A percentile compares a stretch with the other conserved stretches of the same genome.
These are phyloP conservation scores for Leccinum fallax DNA, from an alignment of 1,284 basidiomycete genomes.

Conservation along the genomic window DNA sequence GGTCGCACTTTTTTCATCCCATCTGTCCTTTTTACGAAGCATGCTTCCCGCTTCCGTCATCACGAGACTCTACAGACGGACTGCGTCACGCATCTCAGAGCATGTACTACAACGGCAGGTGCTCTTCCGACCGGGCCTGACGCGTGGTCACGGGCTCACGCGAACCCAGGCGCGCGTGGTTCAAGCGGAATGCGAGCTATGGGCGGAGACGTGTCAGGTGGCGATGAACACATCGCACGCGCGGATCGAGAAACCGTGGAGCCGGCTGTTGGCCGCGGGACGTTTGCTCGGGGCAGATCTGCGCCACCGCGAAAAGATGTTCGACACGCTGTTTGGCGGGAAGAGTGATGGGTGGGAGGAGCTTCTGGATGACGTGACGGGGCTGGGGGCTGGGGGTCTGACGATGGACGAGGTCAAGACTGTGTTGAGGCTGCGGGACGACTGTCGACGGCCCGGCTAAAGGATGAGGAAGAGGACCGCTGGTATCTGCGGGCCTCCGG, in stretches of 20 bases:
- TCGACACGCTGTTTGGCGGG: constrained; percentile 21
- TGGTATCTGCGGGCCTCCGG: not conserved
- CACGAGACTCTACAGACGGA: constrained; percentile 68
- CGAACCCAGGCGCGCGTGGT: constrained; percentile 55
- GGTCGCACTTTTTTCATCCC: constrained; percentile 72
- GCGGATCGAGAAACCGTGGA: constrained; percentile 73
- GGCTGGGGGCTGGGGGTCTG: constrained; percentile 28
- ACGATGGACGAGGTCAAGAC: constrained; percentile 30
- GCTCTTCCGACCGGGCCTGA: constrained; percentile 72
- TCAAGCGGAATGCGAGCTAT: constrained; percentile 71
- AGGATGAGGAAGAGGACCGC: not conserved
- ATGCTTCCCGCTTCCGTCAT: constrained; percentile 58
- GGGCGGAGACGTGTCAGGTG: constrained; percentile 72
- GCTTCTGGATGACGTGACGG: constrained; percentile 27
- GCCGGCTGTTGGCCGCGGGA: constrained; percentile 65
- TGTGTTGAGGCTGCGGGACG: constrained; percentile 33
- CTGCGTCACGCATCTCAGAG: constrained; percentile 64
- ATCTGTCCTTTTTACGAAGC: constrained; percentile 63
- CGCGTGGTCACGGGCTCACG: constrained; percentile 35
- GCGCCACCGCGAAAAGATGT: constrained; percentile 7
- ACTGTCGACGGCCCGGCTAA: constrained; percentile 20
- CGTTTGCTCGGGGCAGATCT: constrained; percentile 60
- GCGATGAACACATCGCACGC: constrained; percentile 47
- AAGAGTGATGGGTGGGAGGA: constrained; percentile 32
- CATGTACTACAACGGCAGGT: constrained; percentile 84